Conservation (phyloP, 1,284 basidiomycete genomes). For the Ceratobasidium theobromae region DNA sequence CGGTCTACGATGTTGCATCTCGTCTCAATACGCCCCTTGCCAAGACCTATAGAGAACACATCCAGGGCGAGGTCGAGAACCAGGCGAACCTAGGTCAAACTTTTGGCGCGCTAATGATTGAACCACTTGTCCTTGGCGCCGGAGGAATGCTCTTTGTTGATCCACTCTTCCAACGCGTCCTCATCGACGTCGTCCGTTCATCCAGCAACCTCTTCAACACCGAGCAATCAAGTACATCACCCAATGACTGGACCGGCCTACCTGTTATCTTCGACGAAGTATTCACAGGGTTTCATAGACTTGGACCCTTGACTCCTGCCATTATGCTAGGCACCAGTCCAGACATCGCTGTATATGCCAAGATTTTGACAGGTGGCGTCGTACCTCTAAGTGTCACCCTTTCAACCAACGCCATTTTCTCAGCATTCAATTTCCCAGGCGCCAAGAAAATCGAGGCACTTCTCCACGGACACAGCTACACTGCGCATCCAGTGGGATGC, state of each 20-base stretch:
- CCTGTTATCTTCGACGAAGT: slow-evolving; percentile 98
- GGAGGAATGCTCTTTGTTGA: slow-evolving; percentile 98
- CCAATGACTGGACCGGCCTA: slow-evolving; percentile 63
- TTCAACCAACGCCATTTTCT: slow-evolving; percentile 76
- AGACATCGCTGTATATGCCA: slow-evolving; percentile 90
- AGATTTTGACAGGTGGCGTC: slow-evolving; percentile 91
- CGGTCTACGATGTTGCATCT: slow-evolving; percentile 70
- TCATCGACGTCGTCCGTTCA: slow-evolving; percentile 79
- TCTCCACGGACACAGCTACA: slow-evolving; percentile 94
- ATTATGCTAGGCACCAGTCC: slow-evolving; percentile 71
- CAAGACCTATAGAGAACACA: slow-evolving; percentile 61
- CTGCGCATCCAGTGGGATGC: slow-evolving; percentile 89
- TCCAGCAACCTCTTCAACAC: slow-evolving; percentile 48
- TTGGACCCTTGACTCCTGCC: slow-evolving; percentile 70
- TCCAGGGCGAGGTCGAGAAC: slow-evolving; percentile 55
- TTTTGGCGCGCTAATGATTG: slow-evolving; percentile 78
- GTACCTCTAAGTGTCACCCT: slow-evolving; percentile 87
- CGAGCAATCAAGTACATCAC: not conserved
- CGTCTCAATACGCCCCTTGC: slow-evolving; percentile 68
- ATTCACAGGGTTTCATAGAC: slow-evolving; percentile 86
- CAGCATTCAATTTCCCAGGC: slow-evolving; percentile 64
- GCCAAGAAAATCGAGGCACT: slow-evolving; percentile 81
- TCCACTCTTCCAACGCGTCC: slow-evolving; percentile 88
- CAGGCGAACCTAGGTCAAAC: slow-evolving; percentile 49
- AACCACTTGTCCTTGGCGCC: slow-evolving; percentile 92